These are phyloP conservation scores for Pleurotus sapidus DNA, from an alignment of 768 basidiomycete species.

Conservation along the genomic window DNA sequence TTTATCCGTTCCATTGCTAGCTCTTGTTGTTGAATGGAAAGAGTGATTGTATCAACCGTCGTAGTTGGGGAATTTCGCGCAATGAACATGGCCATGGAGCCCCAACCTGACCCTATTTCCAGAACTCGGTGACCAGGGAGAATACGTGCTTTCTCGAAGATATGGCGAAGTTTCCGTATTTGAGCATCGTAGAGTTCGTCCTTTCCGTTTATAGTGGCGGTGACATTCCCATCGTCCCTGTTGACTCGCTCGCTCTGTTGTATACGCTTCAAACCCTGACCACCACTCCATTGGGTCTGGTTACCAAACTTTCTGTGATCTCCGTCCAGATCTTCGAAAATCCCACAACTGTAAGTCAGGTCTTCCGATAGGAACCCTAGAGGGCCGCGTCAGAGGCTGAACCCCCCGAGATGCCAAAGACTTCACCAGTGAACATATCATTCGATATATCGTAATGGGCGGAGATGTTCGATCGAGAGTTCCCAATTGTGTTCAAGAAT, in stretches of 20 bases:
- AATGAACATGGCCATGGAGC: slow-evolving; percentile 64
- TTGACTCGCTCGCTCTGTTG: slow-evolving; percentile 9
- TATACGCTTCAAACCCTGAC: slow-evolving; percentile 29
- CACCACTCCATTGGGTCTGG: slow-evolving; percentile 31
- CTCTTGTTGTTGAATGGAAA: slow-evolving; percentile 62
- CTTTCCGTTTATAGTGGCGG: neutral
- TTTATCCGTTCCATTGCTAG: slow-evolving; percentile 56
- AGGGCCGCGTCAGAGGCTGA: neutral
- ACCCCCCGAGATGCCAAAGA: neutral
- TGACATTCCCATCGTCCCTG: slow-evolving; percentile 12
- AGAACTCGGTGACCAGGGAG: slow-evolving; percentile 54
- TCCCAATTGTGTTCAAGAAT: slow-evolving; percentile 64
- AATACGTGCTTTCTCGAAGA: slow-evolving; percentile 64
- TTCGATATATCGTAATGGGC: slow-evolving; percentile 82
- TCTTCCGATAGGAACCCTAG: slow-evolving; percentile 59
- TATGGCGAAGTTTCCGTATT: slow-evolving; percentile 59
- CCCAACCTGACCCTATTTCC: slow-evolving; percentile 82
- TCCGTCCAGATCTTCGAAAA: slow-evolving; percentile 62
- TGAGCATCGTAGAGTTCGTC: slow-evolving; percentile 47
- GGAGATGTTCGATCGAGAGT: slow-evolving; percentile 65
- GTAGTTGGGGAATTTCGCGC: slow-evolving; percentile 52
- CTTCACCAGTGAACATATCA: slow-evolving; percentile 62
- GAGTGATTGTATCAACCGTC: slow-evolving; percentile 68
- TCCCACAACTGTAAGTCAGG: slow-evolving; percentile 78
- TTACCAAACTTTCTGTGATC: slow-evolving; percentile 36